These are phyloP conservation scores for Suhomyces anneliseae DNA, from an alignment of 1,139 yeast species.

Conservation along the genomic window DNA sequence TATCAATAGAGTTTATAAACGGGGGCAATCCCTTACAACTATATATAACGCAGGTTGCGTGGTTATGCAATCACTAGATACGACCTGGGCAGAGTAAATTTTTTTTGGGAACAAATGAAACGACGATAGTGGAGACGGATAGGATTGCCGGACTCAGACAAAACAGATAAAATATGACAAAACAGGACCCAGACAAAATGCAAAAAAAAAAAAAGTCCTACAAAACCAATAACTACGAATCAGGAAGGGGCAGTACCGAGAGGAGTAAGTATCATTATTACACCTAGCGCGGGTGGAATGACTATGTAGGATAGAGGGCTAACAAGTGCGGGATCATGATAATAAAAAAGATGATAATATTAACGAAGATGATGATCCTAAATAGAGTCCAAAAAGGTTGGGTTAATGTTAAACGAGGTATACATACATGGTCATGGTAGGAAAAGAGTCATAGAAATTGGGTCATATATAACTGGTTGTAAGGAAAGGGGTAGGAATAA, in stretches of 20 bases:
- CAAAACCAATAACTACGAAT: neutral
- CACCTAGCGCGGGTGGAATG: neutral
- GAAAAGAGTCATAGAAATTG: no score
- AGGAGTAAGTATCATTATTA: neutral
- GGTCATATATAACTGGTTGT: neutral
- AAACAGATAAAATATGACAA: neutral
- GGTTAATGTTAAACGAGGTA: no score
- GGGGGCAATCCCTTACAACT: neutral
- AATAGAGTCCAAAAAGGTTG: no score
- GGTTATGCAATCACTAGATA: conserved; percentile 5
- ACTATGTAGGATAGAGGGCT: neutral
- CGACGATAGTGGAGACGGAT: conserved; percentile 2
- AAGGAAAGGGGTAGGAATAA: neutral
- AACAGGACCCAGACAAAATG: neutral
- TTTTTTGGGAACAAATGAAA: conserved; percentile 4
- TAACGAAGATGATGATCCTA: neutral
- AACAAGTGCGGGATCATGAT: neutral
- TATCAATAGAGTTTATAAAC: neutral
- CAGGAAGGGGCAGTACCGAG: neutral
- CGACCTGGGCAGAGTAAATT: neutral
- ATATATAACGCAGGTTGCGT: conserved; percentile 2
- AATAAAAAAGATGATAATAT: neutral
- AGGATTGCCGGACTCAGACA: neutral
- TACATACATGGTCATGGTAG: no score
- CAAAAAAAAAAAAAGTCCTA: no score